Conservation (phyloP, 805 yeast genomes). For the Jamesozyma hellenica region DNA sequence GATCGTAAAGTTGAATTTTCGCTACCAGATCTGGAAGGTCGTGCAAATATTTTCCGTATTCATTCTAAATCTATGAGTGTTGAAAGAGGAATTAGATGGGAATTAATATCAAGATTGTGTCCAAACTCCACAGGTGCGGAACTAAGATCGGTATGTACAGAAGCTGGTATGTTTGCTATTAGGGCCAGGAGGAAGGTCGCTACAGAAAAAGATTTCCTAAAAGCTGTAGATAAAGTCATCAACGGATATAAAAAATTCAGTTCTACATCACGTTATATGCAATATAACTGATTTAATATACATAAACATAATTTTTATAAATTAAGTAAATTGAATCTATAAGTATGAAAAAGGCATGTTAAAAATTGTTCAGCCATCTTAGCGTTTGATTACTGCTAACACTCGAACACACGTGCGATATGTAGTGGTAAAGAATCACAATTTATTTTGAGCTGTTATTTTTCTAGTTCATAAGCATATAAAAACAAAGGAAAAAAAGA, state of each 20-base stretch:
- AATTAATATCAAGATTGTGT: conserved; percentile 89
- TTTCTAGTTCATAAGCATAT: too few species aligned
- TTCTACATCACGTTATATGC: conserved; percentile 97
- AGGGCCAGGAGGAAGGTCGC: conserved; percentile 98
- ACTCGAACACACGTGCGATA: too few species aligned
- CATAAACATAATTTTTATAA: not conserved
- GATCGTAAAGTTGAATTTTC: conserved; percentile 97
- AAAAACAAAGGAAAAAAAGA: too few species aligned
- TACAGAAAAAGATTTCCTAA: conserved; percentile 92
- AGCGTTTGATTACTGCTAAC: too few species aligned
- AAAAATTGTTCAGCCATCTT: too few species aligned
- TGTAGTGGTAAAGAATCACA: too few species aligned
- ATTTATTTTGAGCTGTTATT: too few species aligned
- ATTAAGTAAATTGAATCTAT: too few species aligned
- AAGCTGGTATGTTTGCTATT: conserved; percentile 99
- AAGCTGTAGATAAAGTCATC: conserved; percentile 96
- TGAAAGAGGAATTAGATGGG: conserved; percentile 97
- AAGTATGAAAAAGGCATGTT: too few species aligned
- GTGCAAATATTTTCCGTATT: conserved; percentile 94
- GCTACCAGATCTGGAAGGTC: conserved; percentile 91
- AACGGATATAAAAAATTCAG: conserved; percentile 97
- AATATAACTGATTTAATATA: conserved; percentile 54
- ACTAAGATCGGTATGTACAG: conserved; percentile 95
- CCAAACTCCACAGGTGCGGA: conserved; percentile 99
- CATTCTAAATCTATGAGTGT: conserved; percentile 97